Conservation (phyloP, 108 stramenopile genomes). For the Asterionellopsis glacialis region DNA sequence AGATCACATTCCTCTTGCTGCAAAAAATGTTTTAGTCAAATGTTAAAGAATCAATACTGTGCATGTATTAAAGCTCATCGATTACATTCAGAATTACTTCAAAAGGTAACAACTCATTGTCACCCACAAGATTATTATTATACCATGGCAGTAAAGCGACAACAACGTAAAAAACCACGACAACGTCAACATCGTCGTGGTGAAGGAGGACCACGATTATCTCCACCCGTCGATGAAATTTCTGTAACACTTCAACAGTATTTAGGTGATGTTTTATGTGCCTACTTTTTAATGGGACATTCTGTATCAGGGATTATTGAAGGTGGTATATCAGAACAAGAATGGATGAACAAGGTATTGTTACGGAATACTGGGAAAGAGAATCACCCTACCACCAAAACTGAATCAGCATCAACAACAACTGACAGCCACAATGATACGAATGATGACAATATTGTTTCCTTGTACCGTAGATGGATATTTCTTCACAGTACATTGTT, state of each 20-base stretch:
- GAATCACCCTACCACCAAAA: background rate
- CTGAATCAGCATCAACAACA: background rate
- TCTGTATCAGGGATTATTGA: slow-evolving; percentile 23
- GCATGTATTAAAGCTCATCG: no score
- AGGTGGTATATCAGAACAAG: slow-evolving; percentile 8
- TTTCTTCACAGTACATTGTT: slow-evolving; percentile 30
- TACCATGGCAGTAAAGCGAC: slow-evolving; percentile 18
- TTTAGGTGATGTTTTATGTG: slow-evolving; percentile 32
- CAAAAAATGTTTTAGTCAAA: background rate
- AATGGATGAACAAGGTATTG: background rate
- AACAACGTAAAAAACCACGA: slow-evolving; percentile 2
- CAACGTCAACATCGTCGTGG: slow-evolving; percentile 1
- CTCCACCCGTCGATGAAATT: background rate
- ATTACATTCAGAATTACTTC: background rate
- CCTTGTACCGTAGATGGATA: slow-evolving; percentile 31
- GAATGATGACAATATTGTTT: background rate
- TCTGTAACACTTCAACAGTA: slow-evolving; percentile 26
- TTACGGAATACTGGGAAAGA: background rate
- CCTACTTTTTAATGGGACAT: slow-evolving; percentile 30
- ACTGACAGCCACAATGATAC: no score
- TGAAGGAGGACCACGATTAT: background rate
- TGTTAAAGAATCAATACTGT: background rate
- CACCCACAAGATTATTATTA: slow-evolving; percentile 1
- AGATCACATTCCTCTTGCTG: no score
- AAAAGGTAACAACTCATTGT: background rate